A percentile compares a stretch with the other conserved stretches of the same genome.
phyloP scores from a whole-genome alignment of 257 asterid species.

The Petunia secreta region DNA sequence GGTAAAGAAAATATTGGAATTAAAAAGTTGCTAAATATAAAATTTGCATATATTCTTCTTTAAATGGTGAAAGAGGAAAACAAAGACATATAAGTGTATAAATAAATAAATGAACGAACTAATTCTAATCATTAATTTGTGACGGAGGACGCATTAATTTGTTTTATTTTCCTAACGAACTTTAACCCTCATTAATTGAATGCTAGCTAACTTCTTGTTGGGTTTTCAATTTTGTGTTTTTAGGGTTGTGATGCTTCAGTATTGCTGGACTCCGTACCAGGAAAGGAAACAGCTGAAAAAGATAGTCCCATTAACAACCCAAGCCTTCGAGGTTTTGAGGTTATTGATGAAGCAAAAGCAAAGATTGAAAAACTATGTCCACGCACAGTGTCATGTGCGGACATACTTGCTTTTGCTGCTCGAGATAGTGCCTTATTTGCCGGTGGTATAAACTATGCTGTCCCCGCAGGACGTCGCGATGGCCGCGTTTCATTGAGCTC shows the following conservation, averaged over 20 bases:
- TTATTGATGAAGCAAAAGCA: slow-evolving; percentile 22
- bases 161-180: too few species aligned
- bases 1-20: too few species aligned
- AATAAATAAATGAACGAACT: too few species aligned
- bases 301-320: slow-evolving; percentile 25
- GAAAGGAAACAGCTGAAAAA: slow-evolving; percentile 23
- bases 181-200: background rate
- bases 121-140: too few species aligned
- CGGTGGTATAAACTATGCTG: slow-evolving; percentile 17
- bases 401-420: slow-evolving; percentile 25
- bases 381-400: slow-evolving; percentile 19
- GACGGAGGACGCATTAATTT: too few species aligned
- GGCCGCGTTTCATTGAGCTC: slow-evolving; percentile 24
- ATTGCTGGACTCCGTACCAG: background rate
- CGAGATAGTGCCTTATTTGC: background rate
- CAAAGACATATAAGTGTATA: too few species aligned
- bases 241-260: slow-evolving; percentile 24
- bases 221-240: background rate
- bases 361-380: background rate
- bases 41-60: too few species aligned
- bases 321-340: slow-evolving; percentile 21
- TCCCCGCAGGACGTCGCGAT: slow-evolving; percentile 28
- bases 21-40: too few species aligned
- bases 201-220: background rate
- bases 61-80: too few species aligned